These are phyloP conservation scores for Candida glucosophila DNA, from an alignment of 1,139 yeast genomes.

Conservation along the genomic window DNA sequence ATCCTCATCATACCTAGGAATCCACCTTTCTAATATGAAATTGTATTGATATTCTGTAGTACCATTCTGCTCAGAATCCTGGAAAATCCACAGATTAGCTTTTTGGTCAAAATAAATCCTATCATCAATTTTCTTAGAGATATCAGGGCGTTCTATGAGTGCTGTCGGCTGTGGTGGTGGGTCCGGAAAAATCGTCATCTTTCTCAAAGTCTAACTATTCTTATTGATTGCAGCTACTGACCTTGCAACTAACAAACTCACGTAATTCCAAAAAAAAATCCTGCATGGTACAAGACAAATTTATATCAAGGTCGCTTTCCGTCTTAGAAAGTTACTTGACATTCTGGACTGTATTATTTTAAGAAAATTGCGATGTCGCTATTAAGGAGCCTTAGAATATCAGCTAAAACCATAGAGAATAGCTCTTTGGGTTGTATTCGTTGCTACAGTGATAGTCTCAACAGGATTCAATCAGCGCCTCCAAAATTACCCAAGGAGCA, in stretches of 20 bases:
- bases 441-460: conserved; percentile 14
- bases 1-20: conserved; percentile 7
- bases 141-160: conserved; percentile 9
- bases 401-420: too few relatives aligned
- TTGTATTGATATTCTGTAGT: conserved; percentile 14
- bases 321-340: too few relatives aligned
- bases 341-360: too few relatives aligned
- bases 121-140: conserved; percentile 14
- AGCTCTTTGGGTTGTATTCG: too few relatives aligned
- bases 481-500: conserved; percentile 79
- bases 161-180: conserved; percentile 14
- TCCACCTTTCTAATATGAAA: conserved; percentile 16
- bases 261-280: too few relatives aligned
- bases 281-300: too few relatives aligned
- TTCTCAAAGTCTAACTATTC: background rate
- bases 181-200: conserved; percentile 10
- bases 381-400: too few relatives aligned
- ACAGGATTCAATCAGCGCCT: conserved; percentile 58
- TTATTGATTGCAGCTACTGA: background rate
- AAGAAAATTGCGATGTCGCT: too few relatives aligned
- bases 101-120: conserved; percentile 20
- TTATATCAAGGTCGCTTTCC: too few relatives aligned
- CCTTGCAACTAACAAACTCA: background rate
- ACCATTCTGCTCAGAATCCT: conserved; percentile 8
- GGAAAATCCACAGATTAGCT: conserved; percentile 18